These are phyloP conservation scores for Bacidia rubella DNA, from an alignment of 495 filamentous ascomycete genomes.

Conservation along the genomic window DNA sequence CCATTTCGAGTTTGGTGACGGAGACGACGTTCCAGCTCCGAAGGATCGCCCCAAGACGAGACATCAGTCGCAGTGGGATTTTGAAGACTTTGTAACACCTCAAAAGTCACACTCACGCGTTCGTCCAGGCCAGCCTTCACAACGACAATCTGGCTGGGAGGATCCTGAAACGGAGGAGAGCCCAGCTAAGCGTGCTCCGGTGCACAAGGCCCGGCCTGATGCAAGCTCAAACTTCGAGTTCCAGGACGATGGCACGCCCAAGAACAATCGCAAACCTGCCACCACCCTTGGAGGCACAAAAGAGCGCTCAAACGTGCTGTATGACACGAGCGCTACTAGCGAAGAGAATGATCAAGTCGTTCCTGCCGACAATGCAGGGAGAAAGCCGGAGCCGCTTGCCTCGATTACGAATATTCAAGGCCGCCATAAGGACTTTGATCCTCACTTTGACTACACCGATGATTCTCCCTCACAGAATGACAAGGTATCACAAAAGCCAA, in stretches of 20 bases:
- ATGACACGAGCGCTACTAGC: conserved; percentile 55
- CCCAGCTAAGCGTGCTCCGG: conserved; percentile 39
- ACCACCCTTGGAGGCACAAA: conserved; percentile 36
- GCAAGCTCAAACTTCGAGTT: conserved; percentile 70
- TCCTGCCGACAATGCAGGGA: conserved; percentile 20
- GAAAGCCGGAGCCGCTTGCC: conserved; percentile 32
- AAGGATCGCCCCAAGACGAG: conserved; percentile 39
- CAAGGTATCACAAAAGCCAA: conserved; percentile 26
- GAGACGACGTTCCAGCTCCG: conserved; percentile 32
- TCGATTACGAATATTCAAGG: conserved; percentile 52
- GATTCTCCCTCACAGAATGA: conserved; percentile 34
- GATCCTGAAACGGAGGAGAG: conserved; percentile 49
- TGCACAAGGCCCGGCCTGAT: conserved; percentile 59
- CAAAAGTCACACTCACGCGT: conserved; percentile 44
- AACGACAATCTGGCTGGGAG: conserved; percentile 59
- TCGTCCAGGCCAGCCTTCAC: conserved; percentile 32
- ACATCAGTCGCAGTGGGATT: conserved; percentile 62
- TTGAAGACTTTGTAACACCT: conserved; percentile 74
- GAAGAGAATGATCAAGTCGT: conserved; percentile 35
- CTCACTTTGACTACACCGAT: conserved; percentile 59
- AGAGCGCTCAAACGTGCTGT: conserved; percentile 56
- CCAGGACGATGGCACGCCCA: conserved; percentile 38
- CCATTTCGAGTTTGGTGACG: conserved; percentile 77
- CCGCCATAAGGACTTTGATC: conserved; percentile 57
- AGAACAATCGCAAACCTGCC: conserved; percentile 20